These are phyloP conservation scores for Ampelomyces quisqualis DNA, from an alignment of 2,329 filamentous ascomycete species.

Conservation along the genomic window DNA sequence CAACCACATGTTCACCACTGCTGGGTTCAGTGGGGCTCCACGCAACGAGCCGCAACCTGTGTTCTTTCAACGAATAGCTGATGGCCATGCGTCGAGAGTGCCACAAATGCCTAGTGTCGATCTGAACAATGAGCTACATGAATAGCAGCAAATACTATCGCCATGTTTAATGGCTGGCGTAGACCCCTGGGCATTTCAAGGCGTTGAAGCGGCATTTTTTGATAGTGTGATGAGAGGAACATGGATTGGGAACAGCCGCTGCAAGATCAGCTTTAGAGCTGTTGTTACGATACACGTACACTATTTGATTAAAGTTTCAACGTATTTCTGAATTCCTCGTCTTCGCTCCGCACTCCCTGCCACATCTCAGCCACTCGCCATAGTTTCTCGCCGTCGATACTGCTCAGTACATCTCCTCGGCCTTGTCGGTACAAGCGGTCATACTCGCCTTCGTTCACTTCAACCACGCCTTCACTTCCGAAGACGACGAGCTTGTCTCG, in stretches of 20 bases:
- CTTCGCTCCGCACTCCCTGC: slow-evolving; percentile 31
- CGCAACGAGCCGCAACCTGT: not conserved
- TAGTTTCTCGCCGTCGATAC: slow-evolving; percentile 23
- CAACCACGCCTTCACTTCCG: slow-evolving; percentile 8
- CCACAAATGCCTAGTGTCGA: not conserved
- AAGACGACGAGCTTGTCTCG: slow-evolving; percentile 27
- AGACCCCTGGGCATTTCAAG: slow-evolving; percentile 25
- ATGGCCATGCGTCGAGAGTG: not conserved
- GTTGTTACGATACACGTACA: not conserved
- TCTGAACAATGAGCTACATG: slow-evolving; percentile 19
- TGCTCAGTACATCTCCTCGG: slow-evolving; percentile 22
- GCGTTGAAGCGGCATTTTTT: slow-evolving; percentile 22
- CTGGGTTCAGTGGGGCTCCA: slow-evolving; percentile 4
- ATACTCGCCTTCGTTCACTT: slow-evolving; percentile 22
- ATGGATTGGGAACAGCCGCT: slow-evolving; percentile 4
- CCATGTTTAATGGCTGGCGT: slow-evolving; percentile 10
- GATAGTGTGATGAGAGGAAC: slow-evolving; percentile 18
- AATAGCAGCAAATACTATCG: slow-evolving; percentile 4
- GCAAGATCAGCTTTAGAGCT: not conserved
- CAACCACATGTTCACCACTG: slow-evolving; percentile 2
- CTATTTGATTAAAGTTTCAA: not conserved
- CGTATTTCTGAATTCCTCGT: slow-evolving; percentile 2
- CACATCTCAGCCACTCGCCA: slow-evolving; percentile 31
- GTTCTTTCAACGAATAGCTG: not conserved
- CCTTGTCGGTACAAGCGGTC: slow-evolving; percentile 24